Evolutionary conservation across 83 land plant species (phyloP).

Genomic region (Thuja plicata): DNA sequence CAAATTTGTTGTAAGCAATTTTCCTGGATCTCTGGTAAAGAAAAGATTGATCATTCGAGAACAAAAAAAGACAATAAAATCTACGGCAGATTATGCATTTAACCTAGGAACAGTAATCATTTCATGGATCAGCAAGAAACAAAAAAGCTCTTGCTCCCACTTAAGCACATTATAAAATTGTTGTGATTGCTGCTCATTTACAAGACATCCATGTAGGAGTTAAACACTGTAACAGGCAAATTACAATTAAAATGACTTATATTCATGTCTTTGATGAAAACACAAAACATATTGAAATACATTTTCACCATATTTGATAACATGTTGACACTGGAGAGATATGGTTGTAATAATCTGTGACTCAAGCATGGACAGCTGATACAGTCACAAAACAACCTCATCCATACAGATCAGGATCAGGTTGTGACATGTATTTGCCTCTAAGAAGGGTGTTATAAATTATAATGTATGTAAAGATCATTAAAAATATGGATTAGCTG

Average conservation of each 20-base stretch:
- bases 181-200: background rate
- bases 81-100: background rate
- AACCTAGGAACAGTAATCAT: background rate
- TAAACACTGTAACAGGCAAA: background rate
- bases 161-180: background rate
- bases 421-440: background rate
- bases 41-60: background rate
- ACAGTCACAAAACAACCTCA: background rate
- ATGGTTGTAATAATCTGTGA: background rate
- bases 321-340: background rate
- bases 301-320: background rate
- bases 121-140: background rate
- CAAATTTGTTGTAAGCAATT: background rate
- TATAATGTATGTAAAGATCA: background rate
- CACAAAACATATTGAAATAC: background rate
- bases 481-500: background rate
- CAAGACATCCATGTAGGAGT: no score
- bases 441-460: background rate
- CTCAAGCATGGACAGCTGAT: background rate
- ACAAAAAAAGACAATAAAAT: background rate
- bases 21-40: background rate
- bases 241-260: background rate
- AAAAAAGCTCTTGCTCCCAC: background rate
- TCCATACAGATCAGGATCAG: background rate
- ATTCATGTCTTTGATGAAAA: background rate